Evolutionary conservation across 192 early-diverging fungal species (phyloP).

Genomic region (Podila horticola): DNA sequence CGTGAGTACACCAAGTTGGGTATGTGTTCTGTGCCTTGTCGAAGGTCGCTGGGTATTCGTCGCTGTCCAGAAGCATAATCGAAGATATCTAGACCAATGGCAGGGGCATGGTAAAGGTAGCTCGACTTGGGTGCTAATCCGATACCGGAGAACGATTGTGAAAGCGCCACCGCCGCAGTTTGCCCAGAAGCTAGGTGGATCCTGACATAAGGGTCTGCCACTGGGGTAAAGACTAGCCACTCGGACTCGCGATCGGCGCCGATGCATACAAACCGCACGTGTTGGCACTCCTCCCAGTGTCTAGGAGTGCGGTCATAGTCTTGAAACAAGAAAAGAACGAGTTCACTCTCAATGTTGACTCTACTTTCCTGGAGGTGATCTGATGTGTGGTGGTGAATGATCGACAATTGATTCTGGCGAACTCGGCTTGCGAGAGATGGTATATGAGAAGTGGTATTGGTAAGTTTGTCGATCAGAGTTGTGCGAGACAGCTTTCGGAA

Average conservation of each 20-base stretch:
- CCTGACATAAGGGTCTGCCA: no score
- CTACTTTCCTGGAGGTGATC: no score
- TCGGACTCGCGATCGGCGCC: no score
- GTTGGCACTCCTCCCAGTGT: no score
- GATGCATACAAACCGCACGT: no score
- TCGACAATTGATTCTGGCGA: no score
- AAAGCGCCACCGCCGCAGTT: neutral
- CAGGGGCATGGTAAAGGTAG: neutral
- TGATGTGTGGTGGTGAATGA: no score
- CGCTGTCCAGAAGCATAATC: slow-evolving; percentile 11
- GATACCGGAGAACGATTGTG: neutral
- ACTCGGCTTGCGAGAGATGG: neutral
- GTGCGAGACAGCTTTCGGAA: slow-evolving; percentile 3
- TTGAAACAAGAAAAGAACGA: no score
- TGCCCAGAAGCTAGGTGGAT: no score
- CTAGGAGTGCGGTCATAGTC: no score
- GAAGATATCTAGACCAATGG: slow-evolving; percentile 12
- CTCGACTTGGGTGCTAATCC: neutral
- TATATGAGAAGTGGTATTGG: neutral
- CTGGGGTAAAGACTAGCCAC: no score
- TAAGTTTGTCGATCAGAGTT: slow-evolving; percentile 8
- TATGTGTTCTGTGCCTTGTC: neutral
- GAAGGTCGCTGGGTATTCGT: neutral
- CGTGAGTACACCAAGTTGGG: neutral
- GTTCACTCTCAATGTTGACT: no score